phyloP scores from a whole-genome alignment of 306 rosid genomes.

The Lotus japonicus region DNA sequence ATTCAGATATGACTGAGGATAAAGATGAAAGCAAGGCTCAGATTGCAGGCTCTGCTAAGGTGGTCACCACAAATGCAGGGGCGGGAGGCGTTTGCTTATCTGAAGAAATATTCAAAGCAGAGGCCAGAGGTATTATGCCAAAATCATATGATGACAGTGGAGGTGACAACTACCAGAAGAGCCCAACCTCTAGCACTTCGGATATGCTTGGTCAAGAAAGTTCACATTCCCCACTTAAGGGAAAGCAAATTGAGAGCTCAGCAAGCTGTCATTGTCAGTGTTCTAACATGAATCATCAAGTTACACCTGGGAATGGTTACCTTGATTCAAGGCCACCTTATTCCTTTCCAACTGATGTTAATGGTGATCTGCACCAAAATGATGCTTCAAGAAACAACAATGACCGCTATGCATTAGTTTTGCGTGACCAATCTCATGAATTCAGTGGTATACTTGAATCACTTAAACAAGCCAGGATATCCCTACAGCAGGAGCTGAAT shows the following conservation, averaged over 20 bases:
- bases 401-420: conserved; percentile 64
- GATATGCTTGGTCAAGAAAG: conserved; percentile 41
- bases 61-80: conserved; percentile 28
- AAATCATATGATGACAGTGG: conserved; percentile 31
- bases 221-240: conserved; percentile 32
- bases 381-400: conserved; percentile 34
- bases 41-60: conserved; percentile 24
- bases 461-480: conserved; percentile 66
- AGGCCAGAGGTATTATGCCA: conserved; percentile 31
- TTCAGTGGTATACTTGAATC: conserved; percentile 69
- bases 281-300: conserved; percentile 27
- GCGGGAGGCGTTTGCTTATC: conserved; percentile 10
- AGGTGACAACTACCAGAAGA: conserved; percentile 22
- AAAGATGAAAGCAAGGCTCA: conserved; percentile 68
- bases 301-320: conserved; percentile 16
- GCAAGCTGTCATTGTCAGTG: conserved; percentile 28
- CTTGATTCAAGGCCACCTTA: conserved; percentile 17
- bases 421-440: conserved; percentile 38
- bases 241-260: conserved; percentile 35
- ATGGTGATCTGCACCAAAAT: conserved; percentile 20
- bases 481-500: conserved; percentile 54
- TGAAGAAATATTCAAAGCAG: conserved; percentile 30
- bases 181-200: conserved; percentile 25
- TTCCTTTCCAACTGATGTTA: conserved; percentile 26
- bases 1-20: conserved; percentile 77